Evolutionary conservation across 345 rosid genomes (phyloP), one percentile per base, ranked within the genome.

Genomic region (Euphorbia pulcherrima): DNA sequence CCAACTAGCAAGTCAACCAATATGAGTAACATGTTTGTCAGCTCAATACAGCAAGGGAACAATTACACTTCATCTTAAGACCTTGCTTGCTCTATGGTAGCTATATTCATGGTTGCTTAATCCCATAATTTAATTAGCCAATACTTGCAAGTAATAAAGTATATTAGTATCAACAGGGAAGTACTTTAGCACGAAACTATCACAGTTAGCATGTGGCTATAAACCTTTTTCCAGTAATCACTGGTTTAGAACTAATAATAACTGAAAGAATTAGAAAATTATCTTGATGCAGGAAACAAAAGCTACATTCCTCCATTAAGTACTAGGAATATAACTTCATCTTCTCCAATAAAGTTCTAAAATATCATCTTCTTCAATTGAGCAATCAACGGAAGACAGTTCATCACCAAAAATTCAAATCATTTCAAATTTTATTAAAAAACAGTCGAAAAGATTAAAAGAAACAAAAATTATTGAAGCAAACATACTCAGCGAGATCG

Each of bases 401-500:
- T 17, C 9, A 57, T 14, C 18, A 29, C 7, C 16, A 17, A 2
- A n/a, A 53, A 0, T 17, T 26, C 17, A 44, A 63, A 16, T 3
- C 16, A 10, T 0, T 39, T n/a, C 5, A 51, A 5, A 51, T 17
- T 17, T n/a, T 5, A 61, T 40, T 9, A 21, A 28, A 27, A 63
- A 20, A 20, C 3, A 62, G 17, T 12, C 0, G 13, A 20, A 11
- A 10, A 2, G 20, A n/a, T 7, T 0, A 37, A 21, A 40, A 54
- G 27, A n/a, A 60, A 7, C 13, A 1, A 62, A 30, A 8, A 66
- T 48, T 18, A n/a, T 37, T 12, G 37, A 18, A 40, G 37, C 8
- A 12, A 33, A 83, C 88, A 28, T 83, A 94, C 99, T 94, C 97
- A 63, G 99, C 95, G 62, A 94, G 97, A 84, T 94, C 97, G 82